Evolutionary conservation across 208 protist species (phyloP).

Genomic region (Porcisia deanei): DNA sequence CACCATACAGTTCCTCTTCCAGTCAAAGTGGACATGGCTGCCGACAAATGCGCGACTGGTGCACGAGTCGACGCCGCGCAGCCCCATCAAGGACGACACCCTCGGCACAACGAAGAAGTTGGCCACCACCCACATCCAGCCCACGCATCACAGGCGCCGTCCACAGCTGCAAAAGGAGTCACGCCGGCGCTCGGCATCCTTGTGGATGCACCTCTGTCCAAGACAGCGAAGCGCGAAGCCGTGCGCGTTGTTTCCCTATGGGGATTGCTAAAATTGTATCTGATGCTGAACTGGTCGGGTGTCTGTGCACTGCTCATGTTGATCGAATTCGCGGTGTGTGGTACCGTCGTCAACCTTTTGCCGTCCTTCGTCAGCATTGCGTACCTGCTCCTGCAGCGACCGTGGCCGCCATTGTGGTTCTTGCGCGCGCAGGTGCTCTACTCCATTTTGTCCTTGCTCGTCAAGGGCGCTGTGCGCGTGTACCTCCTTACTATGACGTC

Average conservation of each 20-base stretch:
- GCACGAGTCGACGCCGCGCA: neutral
- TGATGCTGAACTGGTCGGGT: constrained; percentile 27
- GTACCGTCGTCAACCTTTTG: constrained; percentile 39
- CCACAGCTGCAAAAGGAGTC: neutral
- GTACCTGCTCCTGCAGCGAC: constrained; percentile 38
- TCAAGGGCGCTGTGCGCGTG: constrained; percentile 31
- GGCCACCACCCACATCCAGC: neutral
- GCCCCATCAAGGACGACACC: neutral
- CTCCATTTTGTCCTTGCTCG: constrained; percentile 28
- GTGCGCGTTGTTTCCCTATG: neutral
- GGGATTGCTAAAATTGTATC: constrained; percentile 14
- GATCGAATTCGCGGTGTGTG: constrained; percentile 45
- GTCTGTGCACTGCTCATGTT: constrained; percentile 39
- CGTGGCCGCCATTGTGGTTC: constrained; percentile 40
- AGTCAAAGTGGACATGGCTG: neutral
- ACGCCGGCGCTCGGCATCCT: neutral
- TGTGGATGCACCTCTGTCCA: neutral
- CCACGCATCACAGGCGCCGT: neutral
- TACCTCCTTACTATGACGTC: neutral
- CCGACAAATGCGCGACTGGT: neutral
- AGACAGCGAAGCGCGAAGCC: neutral
- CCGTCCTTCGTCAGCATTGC: constrained; percentile 35
- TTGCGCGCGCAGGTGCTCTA: constrained; percentile 25
- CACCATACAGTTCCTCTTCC: neutral
- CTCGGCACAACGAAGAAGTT: neutral